Conservation (phyloP, 371 early-diverging fungal genomes). For the Mortierella polycephala region DNA sequence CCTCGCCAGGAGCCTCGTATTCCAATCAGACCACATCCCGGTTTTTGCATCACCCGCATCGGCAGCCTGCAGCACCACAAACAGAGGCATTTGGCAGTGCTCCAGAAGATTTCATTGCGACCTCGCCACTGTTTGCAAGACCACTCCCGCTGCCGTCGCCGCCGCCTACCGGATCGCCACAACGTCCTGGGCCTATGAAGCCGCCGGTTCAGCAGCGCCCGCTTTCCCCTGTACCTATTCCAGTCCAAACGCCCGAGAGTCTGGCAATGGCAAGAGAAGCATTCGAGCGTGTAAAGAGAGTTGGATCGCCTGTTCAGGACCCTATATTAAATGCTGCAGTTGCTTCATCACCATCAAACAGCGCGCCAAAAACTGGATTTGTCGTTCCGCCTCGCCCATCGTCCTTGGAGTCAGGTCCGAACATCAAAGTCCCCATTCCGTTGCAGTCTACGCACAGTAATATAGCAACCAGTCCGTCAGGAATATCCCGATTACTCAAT, state of each 20-base stretch:
- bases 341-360: background rate
- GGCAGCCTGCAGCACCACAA: slow-evolving; percentile 53
- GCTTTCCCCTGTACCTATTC: slow-evolving; percentile 30
- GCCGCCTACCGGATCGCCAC: slow-evolving; percentile 24
- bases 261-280: slow-evolving; percentile 40
- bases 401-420: slow-evolving; percentile 4
- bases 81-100: slow-evolving; percentile 45
- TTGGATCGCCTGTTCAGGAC: slow-evolving; percentile 36
- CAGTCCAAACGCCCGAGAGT: slow-evolving; percentile 43
- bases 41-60: slow-evolving; percentile 46
- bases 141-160: slow-evolving; percentile 48
- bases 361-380: slow-evolving; percentile 17
- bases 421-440: slow-evolving; percentile 23
- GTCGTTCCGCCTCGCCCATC: slow-evolving; percentile 10
- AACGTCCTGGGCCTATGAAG: slow-evolving; percentile 10
- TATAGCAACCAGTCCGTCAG: slow-evolving; percentile 20
- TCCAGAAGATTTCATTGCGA: slow-evolving; percentile 35
- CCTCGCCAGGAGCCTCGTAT: slow-evolving; percentile 11
- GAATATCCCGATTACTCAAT: slow-evolving; percentile 22
- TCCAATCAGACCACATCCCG: slow-evolving; percentile 35
- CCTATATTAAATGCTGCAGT: slow-evolving; percentile 10
- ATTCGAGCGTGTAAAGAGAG: slow-evolving; percentile 40
- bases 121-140: slow-evolving; percentile 43
- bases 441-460: background rate
- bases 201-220: slow-evolving; percentile 3